Percentiles rank a stretch among this genome's conserved stretches.
Conservation (phyloP, 108 stramenopile species). For the Nitzschia sp. region DNA sequence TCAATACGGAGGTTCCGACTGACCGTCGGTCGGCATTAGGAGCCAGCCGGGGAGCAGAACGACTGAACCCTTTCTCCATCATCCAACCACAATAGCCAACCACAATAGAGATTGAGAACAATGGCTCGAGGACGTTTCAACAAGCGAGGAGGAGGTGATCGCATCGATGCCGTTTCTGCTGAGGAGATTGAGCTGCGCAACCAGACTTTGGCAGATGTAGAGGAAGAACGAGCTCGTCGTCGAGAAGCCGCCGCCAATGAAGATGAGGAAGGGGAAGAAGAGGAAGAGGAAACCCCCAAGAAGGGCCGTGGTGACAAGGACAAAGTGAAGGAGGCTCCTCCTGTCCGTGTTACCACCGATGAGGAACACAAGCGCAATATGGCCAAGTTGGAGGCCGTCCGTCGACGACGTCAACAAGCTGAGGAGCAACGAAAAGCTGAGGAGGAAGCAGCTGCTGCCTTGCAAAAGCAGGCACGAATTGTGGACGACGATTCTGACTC, state of each 20-base stretch:
- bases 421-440: slow-evolving; percentile 50
- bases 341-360: slow-evolving; percentile 52
- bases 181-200: slow-evolving; percentile 88
- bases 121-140: slow-evolving; percentile 85
- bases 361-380: slow-evolving; percentile 86
- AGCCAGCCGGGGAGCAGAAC: no score
- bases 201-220: slow-evolving; percentile 73
- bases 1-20: no score
- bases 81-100: no score
- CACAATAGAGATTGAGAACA: background rate
- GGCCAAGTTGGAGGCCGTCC: slow-evolving; percentile 81
- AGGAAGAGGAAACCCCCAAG: slow-evolving; percentile 25
- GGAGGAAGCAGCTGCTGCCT: slow-evolving; percentile 52
- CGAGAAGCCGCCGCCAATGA: slow-evolving; percentile 71
- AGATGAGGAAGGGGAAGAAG: slow-evolving; percentile 50
- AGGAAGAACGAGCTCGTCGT: slow-evolving; percentile 66
- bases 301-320: slow-evolving; percentile 46
- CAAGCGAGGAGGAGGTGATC: slow-evolving; percentile 76
- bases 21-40: no score
- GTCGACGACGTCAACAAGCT: slow-evolving; percentile 69
- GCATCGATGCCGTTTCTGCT: slow-evolving; percentile 75
- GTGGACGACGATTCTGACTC: slow-evolving; percentile 22
- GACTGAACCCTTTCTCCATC: no score
- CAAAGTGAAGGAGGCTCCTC: slow-evolving; percentile 44
- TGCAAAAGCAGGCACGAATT: slow-evolving; percentile 41